Percentiles rank a stretch among this genome's conserved stretches.
These are phyloP conservation scores for Boletus coccyginus DNA, from an alignment of 768 basidiomycete genomes.

Conservation along the genomic window DNA sequence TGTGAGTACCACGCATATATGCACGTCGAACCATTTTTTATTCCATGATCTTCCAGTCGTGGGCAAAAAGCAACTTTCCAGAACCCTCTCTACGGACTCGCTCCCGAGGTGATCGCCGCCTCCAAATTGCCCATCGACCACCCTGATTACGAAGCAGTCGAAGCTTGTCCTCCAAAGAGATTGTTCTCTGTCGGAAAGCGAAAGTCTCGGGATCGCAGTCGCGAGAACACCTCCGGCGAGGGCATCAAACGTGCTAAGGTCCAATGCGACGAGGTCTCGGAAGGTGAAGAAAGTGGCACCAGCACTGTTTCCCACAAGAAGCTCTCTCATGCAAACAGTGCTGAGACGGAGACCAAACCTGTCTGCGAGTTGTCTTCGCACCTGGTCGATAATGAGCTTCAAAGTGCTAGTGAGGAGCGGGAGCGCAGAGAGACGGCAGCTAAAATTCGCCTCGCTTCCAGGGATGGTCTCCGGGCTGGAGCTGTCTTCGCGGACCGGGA, in stretches of 20 bases:
- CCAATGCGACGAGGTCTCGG: slow-evolving; percentile 8
- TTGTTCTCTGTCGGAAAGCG: slow-evolving; percentile 44
- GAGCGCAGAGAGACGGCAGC: slow-evolving; percentile 22
- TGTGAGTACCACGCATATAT: slow-evolving; percentile 45
- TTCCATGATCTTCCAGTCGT: slow-evolving; percentile 45
- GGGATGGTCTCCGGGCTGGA: slow-evolving; percentile 31
- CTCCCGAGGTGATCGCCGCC: slow-evolving; percentile 38
- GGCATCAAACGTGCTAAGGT: slow-evolving; percentile 17
- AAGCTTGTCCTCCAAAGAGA: slow-evolving; percentile 52
- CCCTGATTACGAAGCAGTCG: slow-evolving; percentile 61
- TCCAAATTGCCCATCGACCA: slow-evolving; percentile 58
- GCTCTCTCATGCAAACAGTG: background rate
- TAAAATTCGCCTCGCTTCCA: slow-evolving; percentile 22
- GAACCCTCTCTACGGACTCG: slow-evolving; percentile 60
- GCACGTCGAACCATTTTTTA: background rate
- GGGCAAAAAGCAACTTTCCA: slow-evolving; percentile 60
- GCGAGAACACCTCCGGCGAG: slow-evolving; percentile 8
- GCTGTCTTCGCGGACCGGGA: slow-evolving; percentile 28
- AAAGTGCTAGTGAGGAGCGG: slow-evolving; percentile 23
- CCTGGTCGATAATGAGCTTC: slow-evolving; percentile 1
- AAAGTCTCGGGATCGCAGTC: slow-evolving; percentile 26
- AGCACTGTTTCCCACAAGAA: background rate
- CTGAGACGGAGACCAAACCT: slow-evolving; percentile 8
- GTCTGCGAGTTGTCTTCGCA: background rate
- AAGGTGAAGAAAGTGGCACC: slow-evolving; percentile 11